Conservation (phyloP, 345 rosid species). For the Eucalyptus coolabah region DNA sequence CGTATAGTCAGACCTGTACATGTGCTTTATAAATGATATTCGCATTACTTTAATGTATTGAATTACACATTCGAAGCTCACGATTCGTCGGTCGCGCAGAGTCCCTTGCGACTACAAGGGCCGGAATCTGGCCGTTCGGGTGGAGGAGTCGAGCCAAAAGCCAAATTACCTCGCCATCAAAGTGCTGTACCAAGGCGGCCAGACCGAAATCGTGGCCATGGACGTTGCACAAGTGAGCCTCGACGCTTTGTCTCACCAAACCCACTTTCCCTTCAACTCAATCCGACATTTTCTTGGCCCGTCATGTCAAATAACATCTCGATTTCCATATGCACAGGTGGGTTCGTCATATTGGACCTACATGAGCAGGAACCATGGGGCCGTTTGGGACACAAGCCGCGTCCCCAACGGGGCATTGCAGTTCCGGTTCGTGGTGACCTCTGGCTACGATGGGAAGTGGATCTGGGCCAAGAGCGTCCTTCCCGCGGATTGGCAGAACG, state of each 20-base stretch:
- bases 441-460: constrained; percentile 83
- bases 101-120: constrained; percentile 70
- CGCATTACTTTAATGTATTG: neutral
- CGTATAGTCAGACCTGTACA: neutral
- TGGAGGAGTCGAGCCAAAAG: constrained; percentile 82
- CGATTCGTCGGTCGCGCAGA: constrained; percentile 9
- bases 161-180: constrained; percentile 65
- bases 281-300: neutral
- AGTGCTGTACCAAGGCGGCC: constrained; percentile 83
- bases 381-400: constrained; percentile 65
- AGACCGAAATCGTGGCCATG: constrained; percentile 71
- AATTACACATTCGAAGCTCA: neutral
- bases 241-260: neutral
- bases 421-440: constrained; percentile 61
- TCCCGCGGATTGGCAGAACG: constrained; percentile 60
- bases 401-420: constrained; percentile 71
- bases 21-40: neutral
- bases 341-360: constrained; percentile 63
- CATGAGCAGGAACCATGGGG: constrained; percentile 65
- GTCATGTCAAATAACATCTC: neutral
- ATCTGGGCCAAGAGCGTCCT: constrained; percentile 63
- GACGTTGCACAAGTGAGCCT: constrained; percentile 53
- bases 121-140: constrained; percentile 62
- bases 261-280: neutral
- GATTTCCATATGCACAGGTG: constrained; percentile 8